Evolutionary conservation across 768 basidiomycete genomes (phyloP), one percentile per base, ranked within the genome.

Genomic region (Mycena galopus): DNA sequence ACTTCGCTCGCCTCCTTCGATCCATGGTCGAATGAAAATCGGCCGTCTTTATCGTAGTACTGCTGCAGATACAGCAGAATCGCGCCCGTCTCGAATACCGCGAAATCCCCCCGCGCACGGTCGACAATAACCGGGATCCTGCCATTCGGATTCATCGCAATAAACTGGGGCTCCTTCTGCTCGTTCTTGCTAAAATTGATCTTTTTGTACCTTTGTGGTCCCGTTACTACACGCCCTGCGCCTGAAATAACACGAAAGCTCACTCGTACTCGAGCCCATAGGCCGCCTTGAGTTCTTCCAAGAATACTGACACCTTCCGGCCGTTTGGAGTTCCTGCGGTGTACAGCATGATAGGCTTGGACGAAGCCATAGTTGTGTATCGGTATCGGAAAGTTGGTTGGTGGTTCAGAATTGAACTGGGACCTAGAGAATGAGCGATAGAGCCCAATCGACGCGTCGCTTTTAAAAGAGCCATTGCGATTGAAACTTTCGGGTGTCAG

Each of bases 301-400:
- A 85, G 58, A 88, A 82, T 62, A 88, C 82, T 1, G 88, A 86
- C n/a, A 84, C 82, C 75, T 88, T 85, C 69, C 78, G 78, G 17
- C 89, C 90, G 79, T 92, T 92, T 3, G 91, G 90, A 1, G 90
- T 92, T 3, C 81, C 78, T 14, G 78, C 82, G 0, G 86, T 87
- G 77, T 88, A 87, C 12, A 89, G 82, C 72, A 79, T 67, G 44
- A 79, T 77, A 14, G 81, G 79, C 55, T 78, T 70, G 55, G 58
- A 16, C 0, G 27, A 12, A 17, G 76, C 64, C 61, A 72, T 74
- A 30, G 67, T 69, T 14, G 74, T 47, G 65, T 44, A 59, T 66
- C 39, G 21, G 51, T 73, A 73, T 33, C 61, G 62, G 47, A 66
- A 61, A 51, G 44, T 51, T 8, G 23, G 9, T 25, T 51, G 25